Evolutionary conservation across 345 rosid genomes (phyloP), one percentile per base, ranked within the genome.

Genomic region (Linum lewisii): DNA sequence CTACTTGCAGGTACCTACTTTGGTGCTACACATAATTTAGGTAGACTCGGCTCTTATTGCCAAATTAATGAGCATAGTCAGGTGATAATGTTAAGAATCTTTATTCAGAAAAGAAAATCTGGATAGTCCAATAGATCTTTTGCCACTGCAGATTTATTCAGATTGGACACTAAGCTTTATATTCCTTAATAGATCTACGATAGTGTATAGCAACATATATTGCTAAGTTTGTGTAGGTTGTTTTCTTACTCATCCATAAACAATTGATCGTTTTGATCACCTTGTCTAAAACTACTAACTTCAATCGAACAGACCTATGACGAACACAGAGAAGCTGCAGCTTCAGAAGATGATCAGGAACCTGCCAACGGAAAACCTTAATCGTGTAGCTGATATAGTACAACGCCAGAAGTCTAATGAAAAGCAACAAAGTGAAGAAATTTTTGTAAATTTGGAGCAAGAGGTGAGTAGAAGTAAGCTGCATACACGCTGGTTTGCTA

Each of bases 301-400:
- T 23, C 37, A 51, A 64, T 47, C 38, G 15, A 7, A 60, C 72
- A 82, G 91, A 74, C 72, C 76, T 7, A 84, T 84, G 91, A 71
- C 71, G 16, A 37, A n/a, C 19, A 1, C 26, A 2, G 91, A 84
- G 73, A 84, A 80, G 73, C 71, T 49, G 37, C 78, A 69, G 52
- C 84, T 81, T 59, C 60, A 59, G 32, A 78, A 56, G 51, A 70
- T 69, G 61, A 82, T 82, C 64, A 73, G 72, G 75, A 69, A 78
- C 59, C 66, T 84, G 59, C 81, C 87, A 0, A 51, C 67, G 19
- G 64, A 69, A 62, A 79, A 76, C 62, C 82, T 81, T 34, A 69
- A 44, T 29, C 80, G 79, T 10, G 76, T 78, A n/a, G 72, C 58
- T 66, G 84, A 71, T 55, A 76, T 81, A 21, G 71, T 84, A 16